phyloP scores from a whole-genome alignment of 176 grass and related monocot genomes.

The Phyllostachys edulis region DNA sequence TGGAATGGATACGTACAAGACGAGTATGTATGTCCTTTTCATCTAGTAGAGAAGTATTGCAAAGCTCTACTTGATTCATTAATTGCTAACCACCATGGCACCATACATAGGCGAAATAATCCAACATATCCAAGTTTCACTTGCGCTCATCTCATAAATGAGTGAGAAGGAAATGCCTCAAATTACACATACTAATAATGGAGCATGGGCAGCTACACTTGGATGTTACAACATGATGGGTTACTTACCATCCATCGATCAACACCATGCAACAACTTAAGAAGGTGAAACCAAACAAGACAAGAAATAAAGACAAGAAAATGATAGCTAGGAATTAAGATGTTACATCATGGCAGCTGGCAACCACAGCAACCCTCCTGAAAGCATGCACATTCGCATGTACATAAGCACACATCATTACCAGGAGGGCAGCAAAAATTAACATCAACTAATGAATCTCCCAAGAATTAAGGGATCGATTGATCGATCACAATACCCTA shows the following conservation, averaged over 20 bases:
- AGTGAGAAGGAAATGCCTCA: neutral
- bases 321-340: conserved; percentile 4
- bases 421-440: conserved; percentile 32
- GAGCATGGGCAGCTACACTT: neutral
- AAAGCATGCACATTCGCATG: conserved; percentile 34
- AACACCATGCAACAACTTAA: neutral
- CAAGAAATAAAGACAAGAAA: neutral
- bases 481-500: conserved; percentile 1
- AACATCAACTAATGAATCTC: neutral
- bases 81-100: neutral
- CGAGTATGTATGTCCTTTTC: neutral
- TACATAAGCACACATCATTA: neutral
- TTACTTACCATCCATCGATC: neutral
- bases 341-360: conserved; percentile 40
- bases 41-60: neutral
- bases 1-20: neutral
- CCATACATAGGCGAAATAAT: too few relatives aligned
- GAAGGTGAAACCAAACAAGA: neutral
- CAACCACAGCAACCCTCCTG: too few relatives aligned
- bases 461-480: conserved; percentile 17
- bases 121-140: neutral
- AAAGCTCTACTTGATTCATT: neutral
- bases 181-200: neutral
- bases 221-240: neutral
- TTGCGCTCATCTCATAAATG: neutral